Conservation (phyloP, 75 land plant genomes). For the Larix kaempferi region DNA sequence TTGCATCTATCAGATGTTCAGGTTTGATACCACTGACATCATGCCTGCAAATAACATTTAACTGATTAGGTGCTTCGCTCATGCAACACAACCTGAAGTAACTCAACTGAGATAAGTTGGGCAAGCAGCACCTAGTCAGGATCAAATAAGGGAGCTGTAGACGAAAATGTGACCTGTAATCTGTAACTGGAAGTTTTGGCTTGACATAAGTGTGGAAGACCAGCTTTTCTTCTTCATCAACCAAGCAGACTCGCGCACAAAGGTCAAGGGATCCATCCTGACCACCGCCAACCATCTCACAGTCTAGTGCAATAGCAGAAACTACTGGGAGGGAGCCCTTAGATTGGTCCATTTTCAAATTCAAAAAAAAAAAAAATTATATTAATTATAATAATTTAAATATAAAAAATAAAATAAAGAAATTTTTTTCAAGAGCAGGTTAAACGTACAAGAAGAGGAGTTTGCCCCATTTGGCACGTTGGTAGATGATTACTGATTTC, state of each 20-base stretch:
- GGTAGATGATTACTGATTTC: conserved; percentile 5
- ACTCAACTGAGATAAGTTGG: too few relatives aligned
- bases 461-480: too few relatives aligned
- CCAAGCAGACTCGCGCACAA: conserved; percentile 34
- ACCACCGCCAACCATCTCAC: conserved; percentile 93
- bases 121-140: too few relatives aligned
- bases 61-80: conserved; percentile 4
- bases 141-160: too few relatives aligned
- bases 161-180: conserved; percentile 52
- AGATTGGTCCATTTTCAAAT: too few relatives aligned
- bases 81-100: too few relatives aligned
- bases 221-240: conserved; percentile 74
- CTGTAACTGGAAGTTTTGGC: conserved; percentile 62
- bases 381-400: too few relatives aligned
- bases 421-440: too few relatives aligned
- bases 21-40: conserved; percentile 59
- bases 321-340: too few relatives aligned
- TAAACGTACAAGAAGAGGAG: too few relatives aligned
- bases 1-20: conserved; percentile 52
- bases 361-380: too few relatives aligned
- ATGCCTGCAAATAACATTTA: conserved; percentile 2
- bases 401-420: too few relatives aligned
- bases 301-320: conserved; percentile 44
- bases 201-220: conserved; percentile 63
- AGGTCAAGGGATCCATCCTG: conserved; percentile 29